Percentiles rank a stretch among this genome's conserved stretches.
Conservation (phyloP, 2,329 filamentous ascomycete genomes). For the Aphanoascus verrucosus region DNA sequence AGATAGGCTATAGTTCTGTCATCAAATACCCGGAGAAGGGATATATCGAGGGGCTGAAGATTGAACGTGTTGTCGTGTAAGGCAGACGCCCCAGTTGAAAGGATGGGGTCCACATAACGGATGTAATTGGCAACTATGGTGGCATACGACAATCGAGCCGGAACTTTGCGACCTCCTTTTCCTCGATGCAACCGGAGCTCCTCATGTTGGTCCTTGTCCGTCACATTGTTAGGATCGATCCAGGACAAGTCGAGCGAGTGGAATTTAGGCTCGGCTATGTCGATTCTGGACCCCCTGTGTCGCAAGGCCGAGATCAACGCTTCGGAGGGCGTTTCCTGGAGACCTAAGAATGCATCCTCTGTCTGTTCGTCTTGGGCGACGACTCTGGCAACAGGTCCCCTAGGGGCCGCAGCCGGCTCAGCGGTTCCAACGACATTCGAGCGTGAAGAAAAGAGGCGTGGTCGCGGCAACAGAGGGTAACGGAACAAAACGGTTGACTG, state of each 20-base stretch:
- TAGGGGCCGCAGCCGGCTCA: background rate
- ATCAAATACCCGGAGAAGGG: slow-evolving; percentile 27
- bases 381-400: background rate
- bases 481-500: background rate
- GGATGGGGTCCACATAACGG: slow-evolving; percentile 24
- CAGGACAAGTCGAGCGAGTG: slow-evolving; percentile 11
- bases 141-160: slow-evolving; percentile 9
- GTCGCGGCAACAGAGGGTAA: background rate
- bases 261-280: slow-evolving; percentile 4
- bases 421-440: background rate
- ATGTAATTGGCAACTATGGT: slow-evolving; percentile 33
- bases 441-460: background rate
- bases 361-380: background rate
- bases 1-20: slow-evolving; percentile 24
- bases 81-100: slow-evolving; percentile 13
- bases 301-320: slow-evolving; percentile 12
- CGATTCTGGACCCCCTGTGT: slow-evolving; percentile 7
- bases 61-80: background rate
- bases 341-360: background rate
- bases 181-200: background rate
- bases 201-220: background rate
- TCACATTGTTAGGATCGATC: background rate
- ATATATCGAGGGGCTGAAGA: slow-evolving; percentile 18
- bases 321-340: slow-evolving; percentile 12
- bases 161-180: background rate